Conservation (phyloP, 495 filamentous ascomycete genomes). For the Lophium mytilinum region DNA sequence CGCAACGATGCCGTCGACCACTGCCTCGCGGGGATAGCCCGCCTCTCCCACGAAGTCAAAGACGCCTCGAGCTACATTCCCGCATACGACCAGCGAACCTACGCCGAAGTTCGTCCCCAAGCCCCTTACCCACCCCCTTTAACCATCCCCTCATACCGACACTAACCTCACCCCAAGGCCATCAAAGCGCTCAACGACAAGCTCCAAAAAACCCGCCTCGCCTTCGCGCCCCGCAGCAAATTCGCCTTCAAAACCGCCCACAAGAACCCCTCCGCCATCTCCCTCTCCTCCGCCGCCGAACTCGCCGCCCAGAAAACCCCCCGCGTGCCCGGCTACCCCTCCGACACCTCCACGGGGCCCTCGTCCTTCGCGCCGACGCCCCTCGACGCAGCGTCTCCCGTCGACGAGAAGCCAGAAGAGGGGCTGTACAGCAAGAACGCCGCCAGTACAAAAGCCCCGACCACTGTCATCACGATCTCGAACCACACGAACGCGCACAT, state of each 20-base stretch:
- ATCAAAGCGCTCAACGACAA: constrained; percentile 62
- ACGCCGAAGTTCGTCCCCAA: constrained; percentile 49
- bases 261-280: constrained; percentile 50
- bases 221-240: constrained; percentile 55
- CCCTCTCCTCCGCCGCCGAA: constrained; percentile 48
- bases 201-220: constrained; percentile 48
- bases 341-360: constrained; percentile 39
- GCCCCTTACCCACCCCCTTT: background rate
- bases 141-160: no score
- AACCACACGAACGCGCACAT: constrained; percentile 58
- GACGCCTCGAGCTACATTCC: constrained; percentile 62
- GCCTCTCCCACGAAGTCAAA: constrained; percentile 59
- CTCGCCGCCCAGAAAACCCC: constrained; percentile 43
- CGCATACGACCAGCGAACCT: constrained; percentile 69
- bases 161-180: no score
- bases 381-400: constrained; percentile 42
- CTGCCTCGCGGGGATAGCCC: constrained; percentile 55
- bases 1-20: constrained; percentile 59
- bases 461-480: constrained; percentile 55
- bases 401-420: constrained; percentile 20
- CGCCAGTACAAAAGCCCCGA: constrained; percentile 42
- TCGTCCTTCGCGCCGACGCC: constrained; percentile 39
- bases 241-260: constrained; percentile 61
- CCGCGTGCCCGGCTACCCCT: constrained; percentile 36
- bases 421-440: background rate